A percentile compares a stretch with the other conserved stretches of the same genome.
phyloP scores from a whole-genome alignment of 768 basidiomycete species.

The Porphyrellus cyaneotinctus region DNA sequence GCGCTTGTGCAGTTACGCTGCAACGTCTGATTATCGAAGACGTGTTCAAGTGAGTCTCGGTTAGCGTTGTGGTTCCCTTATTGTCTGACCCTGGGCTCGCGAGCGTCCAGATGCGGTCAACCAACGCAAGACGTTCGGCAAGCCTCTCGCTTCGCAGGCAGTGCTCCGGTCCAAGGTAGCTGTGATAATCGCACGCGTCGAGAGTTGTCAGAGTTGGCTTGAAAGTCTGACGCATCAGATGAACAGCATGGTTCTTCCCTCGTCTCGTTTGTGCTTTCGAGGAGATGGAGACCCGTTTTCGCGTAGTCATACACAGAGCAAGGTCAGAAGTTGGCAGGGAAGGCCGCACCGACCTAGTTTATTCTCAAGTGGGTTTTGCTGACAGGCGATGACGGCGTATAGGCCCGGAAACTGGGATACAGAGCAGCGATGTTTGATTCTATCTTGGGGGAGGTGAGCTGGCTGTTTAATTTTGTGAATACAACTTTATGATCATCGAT shows the following conservation, averaged over 20 bases:
- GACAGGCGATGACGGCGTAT: background rate
- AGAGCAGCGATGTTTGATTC: conserved; percentile 19
- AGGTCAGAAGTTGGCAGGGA: conserved; percentile 64
- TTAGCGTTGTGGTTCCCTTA: background rate
- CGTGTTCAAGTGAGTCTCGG: conserved; percentile 52
- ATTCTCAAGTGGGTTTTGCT: background rate
- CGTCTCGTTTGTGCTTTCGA: background rate
- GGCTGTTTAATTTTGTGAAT: background rate
- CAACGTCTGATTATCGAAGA: conserved; percentile 70
- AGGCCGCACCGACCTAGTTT: background rate
- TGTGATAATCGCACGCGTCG: conserved; percentile 63
- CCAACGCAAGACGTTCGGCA: conserved; percentile 78
- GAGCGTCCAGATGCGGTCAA: conserved; percentile 58
- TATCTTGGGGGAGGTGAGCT: conserved; percentile 24
- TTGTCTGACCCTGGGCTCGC: background rate
- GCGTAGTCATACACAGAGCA: conserved; percentile 63
- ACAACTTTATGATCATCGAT: background rate
- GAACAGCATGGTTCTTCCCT: conserved; percentile 59
- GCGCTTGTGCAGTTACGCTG: conserved; percentile 40
- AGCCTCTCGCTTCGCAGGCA: conserved; percentile 60
- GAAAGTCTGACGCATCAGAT: conserved; percentile 81
- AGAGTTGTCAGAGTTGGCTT: conserved; percentile 73
- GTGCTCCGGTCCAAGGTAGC: conserved; percentile 78
- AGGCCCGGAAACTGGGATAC: conserved; percentile 24
- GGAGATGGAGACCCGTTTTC: conserved; percentile 11